Base-by-base conservation (phyloP, 2,329 filamentous ascomycete genomes). In the Ophiocordyceps robertsii region DNA sequence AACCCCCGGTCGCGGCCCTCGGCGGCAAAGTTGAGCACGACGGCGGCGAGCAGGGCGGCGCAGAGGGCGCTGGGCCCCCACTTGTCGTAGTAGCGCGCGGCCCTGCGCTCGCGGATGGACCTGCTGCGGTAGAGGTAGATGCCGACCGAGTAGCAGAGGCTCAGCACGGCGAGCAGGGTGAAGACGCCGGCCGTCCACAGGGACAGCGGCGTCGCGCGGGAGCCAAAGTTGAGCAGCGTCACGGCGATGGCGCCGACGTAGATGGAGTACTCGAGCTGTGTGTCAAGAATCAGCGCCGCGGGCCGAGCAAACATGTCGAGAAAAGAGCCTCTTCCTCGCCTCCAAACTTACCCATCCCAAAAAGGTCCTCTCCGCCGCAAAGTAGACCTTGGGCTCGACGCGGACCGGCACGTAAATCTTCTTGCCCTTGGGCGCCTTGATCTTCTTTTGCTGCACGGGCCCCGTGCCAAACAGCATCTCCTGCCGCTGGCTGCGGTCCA, bases 341-440 rank as follows among this genome's bases (percentile, higher is more conserved):
- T n/a, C 16, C 11, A 21, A 38, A 66, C 77, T 67, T 65, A 84
- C 80, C 88, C 92, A 98, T 48, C 87, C 85, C 44, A 98, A 73
- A 65, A 95, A 98, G 1, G 92, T 98, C 49, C 92, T 78, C 64
- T 98, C 92, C 1, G 88, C 89, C 19, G 92, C 92, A 58, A 98
- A 95, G 62, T 88, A 95, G 40, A 98, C 92, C 66, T 98, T 98
- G 30, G 92, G 92, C 63, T 98, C 92, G 30, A 98, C 89, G 39
- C 92, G 80, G 43, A 96, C 82, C 13, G 90, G 90, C 21, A 98
- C 92, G 55, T 96, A 90, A 45, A 98, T 96, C 61, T 85, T 85
- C 76, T 89, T 90, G 42, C 84, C 84, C 59, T 77, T 80, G 12
- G 84, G 84, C 9, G 84, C 84, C 58, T 78, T 81, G 66, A 88